A percentile compares a stretch with the other conserved stretches of the same genome.
These are phyloP conservation scores for Suhomyces coccinellae DNA, from an alignment of 1,139 yeast genomes.

Conservation along the genomic window DNA sequence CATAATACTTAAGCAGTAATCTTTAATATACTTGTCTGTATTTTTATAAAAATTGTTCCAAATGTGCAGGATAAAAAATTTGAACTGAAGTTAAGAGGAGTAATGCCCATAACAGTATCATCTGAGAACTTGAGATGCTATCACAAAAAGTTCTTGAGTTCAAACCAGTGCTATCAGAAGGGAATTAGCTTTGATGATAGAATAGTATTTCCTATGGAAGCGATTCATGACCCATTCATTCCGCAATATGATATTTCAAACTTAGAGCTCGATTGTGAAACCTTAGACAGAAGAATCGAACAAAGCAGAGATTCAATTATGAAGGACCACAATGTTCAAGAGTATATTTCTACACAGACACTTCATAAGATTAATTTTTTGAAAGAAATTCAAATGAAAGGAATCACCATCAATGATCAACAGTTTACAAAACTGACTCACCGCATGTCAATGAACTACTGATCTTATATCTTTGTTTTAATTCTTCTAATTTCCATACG, in stretches of 20 bases:
- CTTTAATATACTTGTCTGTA: neutral
- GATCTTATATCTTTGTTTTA: neutral
- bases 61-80: neutral
- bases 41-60: too few species aligned
- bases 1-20: neutral
- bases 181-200: neutral
- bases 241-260: conserved; percentile 1
- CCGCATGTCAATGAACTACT: neutral
- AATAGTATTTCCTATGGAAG: neutral
- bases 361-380: conserved; percentile 25
- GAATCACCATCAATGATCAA: conserved; percentile 14
- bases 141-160: neutral
- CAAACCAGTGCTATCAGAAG: neutral
- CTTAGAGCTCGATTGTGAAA: conserved; percentile 23
- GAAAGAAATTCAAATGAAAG: conserved; percentile 26
- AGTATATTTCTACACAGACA: conserved; percentile 21
- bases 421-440: neutral
- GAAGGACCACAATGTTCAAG: conserved; percentile 17
- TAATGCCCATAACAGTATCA: neutral
- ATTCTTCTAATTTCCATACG: too few species aligned
- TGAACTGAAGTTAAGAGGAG: neutral
- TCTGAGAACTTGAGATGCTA: neutral
- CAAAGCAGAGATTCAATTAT: conserved; percentile 12
- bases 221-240: neutral
- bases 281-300: conserved; percentile 14